Evolutionary conservation across 2,329 filamentous ascomycete species (phyloP), one percentile per base, ranked within the genome.

Genomic region (Ascochyta clinopodiicola): DNA sequence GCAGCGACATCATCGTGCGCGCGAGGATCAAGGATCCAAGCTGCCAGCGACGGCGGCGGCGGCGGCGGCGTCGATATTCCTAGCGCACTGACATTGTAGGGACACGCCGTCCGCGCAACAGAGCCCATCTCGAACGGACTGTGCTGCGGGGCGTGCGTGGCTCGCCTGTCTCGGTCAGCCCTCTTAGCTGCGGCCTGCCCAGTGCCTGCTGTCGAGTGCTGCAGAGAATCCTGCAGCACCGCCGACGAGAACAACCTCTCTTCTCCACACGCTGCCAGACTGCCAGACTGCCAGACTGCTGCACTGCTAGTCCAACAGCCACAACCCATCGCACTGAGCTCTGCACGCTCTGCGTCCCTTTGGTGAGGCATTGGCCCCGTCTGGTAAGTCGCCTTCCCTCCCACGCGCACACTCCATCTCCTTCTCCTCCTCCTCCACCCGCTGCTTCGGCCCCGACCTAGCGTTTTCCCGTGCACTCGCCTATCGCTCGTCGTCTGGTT

Each of bases 91-190:
- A 62, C 64, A 55, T 60, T 56, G 58, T 59, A 64, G 58, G 57
- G 61, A 66, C 62, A 65, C 66, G 63, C 65, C 62, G 65, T 56
- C 67, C 57, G 52, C 61, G 54, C 58, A 65, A 64, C 62, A 64
- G 59, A 61, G 61, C 49, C 62, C 59, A 51, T 51, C 43, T 51
- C 58, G 64, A 57, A 61, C 68, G 64, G 70, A 69, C 65, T 71
- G 60, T 65, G 22, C 25, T 51, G 69, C 61, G 71, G 64, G 63
- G 58, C 69, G 71, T 75, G 71, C 72, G 61, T 58, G 49, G 59
- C 68, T 74, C 70, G 71, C 68, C 70, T 72, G 71, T 67, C 70
- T 70, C 65, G 64, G 68, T 72, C 72, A 72, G 72, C 69, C 72
- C 67, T 74, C 70, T 73, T 75, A 73, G 72, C 72, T 72, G 71